Percentiles rank a stretch among this genome's conserved stretches.
phyloP scores from a whole-genome alignment of 2,329 filamentous ascomycete genomes.

The Cytospora mali region DNA sequence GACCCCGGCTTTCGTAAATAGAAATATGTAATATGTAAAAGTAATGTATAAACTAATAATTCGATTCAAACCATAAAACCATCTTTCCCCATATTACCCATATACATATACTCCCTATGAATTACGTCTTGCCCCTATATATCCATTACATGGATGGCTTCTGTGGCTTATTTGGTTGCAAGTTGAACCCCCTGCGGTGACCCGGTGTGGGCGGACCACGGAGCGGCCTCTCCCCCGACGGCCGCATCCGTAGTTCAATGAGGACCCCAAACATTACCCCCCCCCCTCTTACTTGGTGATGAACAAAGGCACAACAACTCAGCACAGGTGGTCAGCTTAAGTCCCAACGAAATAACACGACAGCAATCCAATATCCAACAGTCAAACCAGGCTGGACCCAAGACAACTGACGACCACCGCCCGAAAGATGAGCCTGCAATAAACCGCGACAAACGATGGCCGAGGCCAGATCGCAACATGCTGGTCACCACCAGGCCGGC shows the following conservation, averaged over 20 bases:
- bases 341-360: neutral
- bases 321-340: neutral
- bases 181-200: neutral
- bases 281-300: neutral
- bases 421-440: constrained; percentile 35
- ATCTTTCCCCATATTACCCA: neutral
- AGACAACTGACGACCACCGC: constrained; percentile 4
- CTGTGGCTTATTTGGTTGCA: neutral
- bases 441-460: constrained; percentile 31
- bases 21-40: constrained; percentile 28
- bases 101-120: neutral
- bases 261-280: neutral
- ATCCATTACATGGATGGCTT: too few species aligned
- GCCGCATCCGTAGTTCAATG: constrained; percentile 18
- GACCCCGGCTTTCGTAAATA: constrained; percentile 22
- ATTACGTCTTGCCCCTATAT: too few species aligned
- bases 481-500: constrained; percentile 16
- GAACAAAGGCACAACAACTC: neutral
- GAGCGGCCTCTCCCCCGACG: constrained; percentile 2
- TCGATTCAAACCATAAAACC: constrained; percentile 17
- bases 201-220: constrained; percentile 17
- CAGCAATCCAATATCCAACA: neutral
- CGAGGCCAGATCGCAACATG: constrained; percentile 35
- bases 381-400: constrained; percentile 10
- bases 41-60: constrained; percentile 16